Evolutionary conservation across 2,329 filamentous ascomycete species (phyloP).

Genomic region (Pestalotiopsis sp.): DNA sequence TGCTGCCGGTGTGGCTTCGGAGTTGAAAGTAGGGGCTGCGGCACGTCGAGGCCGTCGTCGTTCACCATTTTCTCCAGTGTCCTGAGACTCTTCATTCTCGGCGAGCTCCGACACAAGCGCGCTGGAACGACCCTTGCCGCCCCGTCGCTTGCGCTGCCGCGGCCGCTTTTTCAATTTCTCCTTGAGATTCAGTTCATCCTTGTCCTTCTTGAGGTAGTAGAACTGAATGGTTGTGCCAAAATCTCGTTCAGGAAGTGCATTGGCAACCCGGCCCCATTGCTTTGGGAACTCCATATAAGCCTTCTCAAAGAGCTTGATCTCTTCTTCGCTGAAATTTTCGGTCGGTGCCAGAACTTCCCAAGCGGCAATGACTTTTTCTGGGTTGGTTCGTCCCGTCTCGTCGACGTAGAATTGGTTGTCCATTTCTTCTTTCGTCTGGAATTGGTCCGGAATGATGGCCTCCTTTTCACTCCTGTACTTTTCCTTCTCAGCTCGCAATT

Average conservation of each 20-base stretch:
- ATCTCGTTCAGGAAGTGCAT: constrained; percentile 66
- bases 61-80: constrained; percentile 62
- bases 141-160: constrained; percentile 58
- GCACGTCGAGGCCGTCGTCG: constrained; percentile 63
- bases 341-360: constrained; percentile 74
- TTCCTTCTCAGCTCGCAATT: constrained; percentile 64
- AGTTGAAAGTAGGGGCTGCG: constrained; percentile 72
- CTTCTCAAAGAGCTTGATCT: constrained; percentile 72
- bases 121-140: constrained; percentile 62
- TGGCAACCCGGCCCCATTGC: constrained; percentile 79
- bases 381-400: constrained; percentile 64
- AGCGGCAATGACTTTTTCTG: constrained; percentile 67
- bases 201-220: constrained; percentile 83
- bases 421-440: constrained; percentile 63
- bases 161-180: constrained; percentile 71
- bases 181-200: constrained; percentile 74
- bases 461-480: constrained; percentile 75
- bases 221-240: constrained; percentile 84
- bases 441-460: constrained; percentile 72
- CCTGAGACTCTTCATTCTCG: constrained; percentile 57
- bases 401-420: constrained; percentile 64
- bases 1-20: constrained; percentile 57
- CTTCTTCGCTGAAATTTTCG: constrained; percentile 75
- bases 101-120: constrained; percentile 68
- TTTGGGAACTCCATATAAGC: constrained; percentile 77